Percentiles rank a stretch among this genome's conserved stretches.
Conservation (phyloP, 768 basidiomycete species). For the Hericium rajendrae region DNA sequence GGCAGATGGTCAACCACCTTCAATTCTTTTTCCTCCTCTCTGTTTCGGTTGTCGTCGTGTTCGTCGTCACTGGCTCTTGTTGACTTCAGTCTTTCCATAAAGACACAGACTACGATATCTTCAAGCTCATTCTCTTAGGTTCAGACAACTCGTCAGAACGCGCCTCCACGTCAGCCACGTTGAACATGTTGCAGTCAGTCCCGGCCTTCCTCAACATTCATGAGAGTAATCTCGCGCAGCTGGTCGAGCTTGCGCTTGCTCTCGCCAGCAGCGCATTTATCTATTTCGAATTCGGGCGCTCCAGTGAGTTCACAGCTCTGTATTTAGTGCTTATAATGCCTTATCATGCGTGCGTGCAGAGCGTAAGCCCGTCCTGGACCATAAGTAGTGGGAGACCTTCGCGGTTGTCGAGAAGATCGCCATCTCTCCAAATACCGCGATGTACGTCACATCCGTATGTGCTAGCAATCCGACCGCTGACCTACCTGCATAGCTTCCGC, state of each 20-base stretch:
- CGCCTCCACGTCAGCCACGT: not conserved
- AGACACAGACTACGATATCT: conserved; percentile 47
- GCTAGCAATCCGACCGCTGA: conserved; percentile 3
- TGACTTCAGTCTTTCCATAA: conserved; percentile 34
- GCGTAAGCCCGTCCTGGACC: conserved; percentile 62
- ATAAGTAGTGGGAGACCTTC: conserved; percentile 74
- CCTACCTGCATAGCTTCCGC: conserved; percentile 60
- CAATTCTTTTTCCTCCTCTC: conserved; percentile 49
- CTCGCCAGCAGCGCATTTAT: conserved; percentile 39
- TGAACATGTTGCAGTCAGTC: conserved; percentile 7
- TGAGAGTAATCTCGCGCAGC: conserved; percentile 30
- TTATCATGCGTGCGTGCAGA: conserved; percentile 27
- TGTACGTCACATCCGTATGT: conserved; percentile 39
- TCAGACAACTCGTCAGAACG: conserved; percentile 26
- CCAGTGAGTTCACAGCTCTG: conserved; percentile 24
- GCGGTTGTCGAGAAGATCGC: conserved; percentile 70
- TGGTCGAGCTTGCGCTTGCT: conserved; percentile 43
- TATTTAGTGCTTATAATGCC: not conserved
- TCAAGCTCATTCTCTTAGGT: conserved; percentile 55
- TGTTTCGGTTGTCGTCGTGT: conserved; percentile 35
- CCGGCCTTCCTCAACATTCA: conserved; percentile 22
- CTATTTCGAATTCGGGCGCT: conserved; percentile 37
- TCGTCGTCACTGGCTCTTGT: conserved; percentile 37
- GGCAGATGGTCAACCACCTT: conserved; percentile 42
- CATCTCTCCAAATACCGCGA: conserved; percentile 92